A percentile compares a stretch with the other conserved stretches of the same genome.
phyloP scores from a whole-genome alignment of 2,329 filamentous ascomycete genomes.

The Phaeosphaeriaceae sp. region DNA sequence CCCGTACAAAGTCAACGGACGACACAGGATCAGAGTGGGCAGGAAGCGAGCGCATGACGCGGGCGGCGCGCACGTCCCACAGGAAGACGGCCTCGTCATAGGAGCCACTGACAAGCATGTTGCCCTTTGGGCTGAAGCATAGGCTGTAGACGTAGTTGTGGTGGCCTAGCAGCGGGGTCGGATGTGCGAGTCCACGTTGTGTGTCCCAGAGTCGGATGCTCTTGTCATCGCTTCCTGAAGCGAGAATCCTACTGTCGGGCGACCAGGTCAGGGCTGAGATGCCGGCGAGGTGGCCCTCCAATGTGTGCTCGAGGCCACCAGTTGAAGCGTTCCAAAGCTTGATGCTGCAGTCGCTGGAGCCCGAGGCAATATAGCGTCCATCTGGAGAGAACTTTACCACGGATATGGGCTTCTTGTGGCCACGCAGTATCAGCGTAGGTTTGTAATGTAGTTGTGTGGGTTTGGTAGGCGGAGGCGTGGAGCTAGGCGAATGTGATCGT shows the following conservation, averaged over 20 bases:
- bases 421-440: constrained; percentile 72
- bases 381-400: constrained; percentile 91
- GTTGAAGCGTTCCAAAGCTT: constrained; percentile 87
- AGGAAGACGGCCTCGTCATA: constrained; percentile 97
- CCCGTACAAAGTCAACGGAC: constrained; percentile 89
- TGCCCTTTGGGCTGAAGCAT: constrained; percentile 96
- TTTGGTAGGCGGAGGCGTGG: constrained; percentile 53
- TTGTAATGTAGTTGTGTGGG: constrained; percentile 70
- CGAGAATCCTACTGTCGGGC: constrained; percentile 84
- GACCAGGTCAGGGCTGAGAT: constrained; percentile 94
- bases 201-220: constrained; percentile 90
- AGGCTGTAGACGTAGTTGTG: constrained; percentile 96
- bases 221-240: constrained; percentile 95
- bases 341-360: constrained; percentile 83
- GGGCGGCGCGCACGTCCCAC: constrained; percentile 90
- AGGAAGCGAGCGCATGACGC: constrained; percentile 86
- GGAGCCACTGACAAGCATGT: constrained; percentile 92
- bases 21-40: constrained; percentile 95
- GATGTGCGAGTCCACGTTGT: constrained; percentile 63
- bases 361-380: constrained; percentile 86
- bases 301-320: constrained; percentile 81
- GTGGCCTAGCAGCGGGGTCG: constrained; percentile 75
- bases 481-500: constrained; percentile 19
- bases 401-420: constrained; percentile 80
- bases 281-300: constrained; percentile 92